Conservation (phyloP, 768 basidiomycete genomes). For the Lactarius deliciosus region DNA sequence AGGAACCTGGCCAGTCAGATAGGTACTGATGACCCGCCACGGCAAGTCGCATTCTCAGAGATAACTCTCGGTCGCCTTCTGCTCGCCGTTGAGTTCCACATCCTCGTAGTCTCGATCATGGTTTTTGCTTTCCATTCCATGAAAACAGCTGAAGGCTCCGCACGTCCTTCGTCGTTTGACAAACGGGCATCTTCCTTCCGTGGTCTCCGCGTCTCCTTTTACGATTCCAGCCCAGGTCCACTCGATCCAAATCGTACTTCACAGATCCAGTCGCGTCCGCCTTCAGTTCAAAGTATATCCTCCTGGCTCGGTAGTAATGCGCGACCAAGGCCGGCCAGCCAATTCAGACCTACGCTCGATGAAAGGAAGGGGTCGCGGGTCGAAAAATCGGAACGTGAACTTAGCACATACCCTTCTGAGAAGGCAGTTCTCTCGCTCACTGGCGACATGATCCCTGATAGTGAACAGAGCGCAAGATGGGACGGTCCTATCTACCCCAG, state of each 20-base stretch:
- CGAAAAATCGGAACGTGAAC: constrained; percentile 37
- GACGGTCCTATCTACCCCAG: constrained; percentile 30
- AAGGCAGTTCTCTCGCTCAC: constrained; percentile 6
- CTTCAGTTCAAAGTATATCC: constrained; percentile 28
- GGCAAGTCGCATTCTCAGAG: constrained; percentile 68
- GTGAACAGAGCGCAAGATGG: constrained; percentile 24
- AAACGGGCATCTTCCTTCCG: constrained; percentile 33
- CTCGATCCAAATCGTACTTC: not conserved
- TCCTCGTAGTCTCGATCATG: constrained; percentile 58
- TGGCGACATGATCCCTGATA: constrained; percentile 18
- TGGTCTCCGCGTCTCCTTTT: constrained; percentile 24
- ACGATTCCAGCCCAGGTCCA: constrained; percentile 10
- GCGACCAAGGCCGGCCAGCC: constrained; percentile 35
- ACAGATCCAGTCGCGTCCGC: not conserved
- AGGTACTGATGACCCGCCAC: constrained; percentile 9
- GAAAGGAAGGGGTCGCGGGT: constrained; percentile 38
- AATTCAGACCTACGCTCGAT: constrained; percentile 26
- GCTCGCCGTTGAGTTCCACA: constrained; percentile 60
- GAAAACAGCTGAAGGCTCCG: not conserved
- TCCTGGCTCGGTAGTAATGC: constrained; percentile 40
- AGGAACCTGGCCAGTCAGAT: not conserved
- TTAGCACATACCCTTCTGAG: constrained; percentile 19
- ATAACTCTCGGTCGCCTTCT: constrained; percentile 65
- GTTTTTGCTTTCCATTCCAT: constrained; percentile 42
- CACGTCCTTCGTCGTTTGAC: not conserved